Evolutionary conservation across 2,329 filamentous ascomycete genomes (phyloP).

Genomic region (Fusarium kyushuense): DNA sequence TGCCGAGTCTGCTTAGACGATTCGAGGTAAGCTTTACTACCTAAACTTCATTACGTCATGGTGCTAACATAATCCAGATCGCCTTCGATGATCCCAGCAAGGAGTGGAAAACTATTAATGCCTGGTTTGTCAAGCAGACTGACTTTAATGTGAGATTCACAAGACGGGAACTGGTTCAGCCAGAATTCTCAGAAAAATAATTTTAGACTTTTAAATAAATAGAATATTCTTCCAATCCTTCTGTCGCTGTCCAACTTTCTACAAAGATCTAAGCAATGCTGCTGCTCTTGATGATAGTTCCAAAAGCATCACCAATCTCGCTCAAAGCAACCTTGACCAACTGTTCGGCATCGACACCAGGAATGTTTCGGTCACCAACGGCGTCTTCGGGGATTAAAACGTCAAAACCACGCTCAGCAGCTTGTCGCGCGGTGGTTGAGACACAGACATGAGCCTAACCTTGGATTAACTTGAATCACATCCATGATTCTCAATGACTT

Average conservation of each 20-base stretch:
- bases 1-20: constrained; percentile 56
- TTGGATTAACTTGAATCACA: not conserved
- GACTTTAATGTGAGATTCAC: constrained; percentile 64
- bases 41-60: rapidly evolving
- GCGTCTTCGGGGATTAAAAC: constrained; percentile 71
- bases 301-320: constrained; percentile 74
- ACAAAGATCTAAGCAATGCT: constrained; percentile 41
- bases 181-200: constrained; percentile 36
- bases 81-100: constrained; percentile 64
- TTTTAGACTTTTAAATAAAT: not conserved
- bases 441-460: constrained; percentile 72
- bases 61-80: constrained; percentile 56
- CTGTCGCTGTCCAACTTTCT: no score
- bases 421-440: constrained; percentile 73
- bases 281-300: constrained; percentile 63
- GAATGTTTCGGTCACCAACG: constrained; percentile 75
- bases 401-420: constrained; percentile 71
- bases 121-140: constrained; percentile 73
- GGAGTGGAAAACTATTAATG: constrained; percentile 70
- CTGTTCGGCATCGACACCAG: constrained; percentile 68
- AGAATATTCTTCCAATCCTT: not conserved
- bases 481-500: constrained; percentile 23
- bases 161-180: constrained; percentile 58
- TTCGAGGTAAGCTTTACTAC: constrained; percentile 33
- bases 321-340: constrained; percentile 63